phyloP scores from a whole-genome alignment of 352 stramenopile genomes.

The Pythium chondricola region DNA sequence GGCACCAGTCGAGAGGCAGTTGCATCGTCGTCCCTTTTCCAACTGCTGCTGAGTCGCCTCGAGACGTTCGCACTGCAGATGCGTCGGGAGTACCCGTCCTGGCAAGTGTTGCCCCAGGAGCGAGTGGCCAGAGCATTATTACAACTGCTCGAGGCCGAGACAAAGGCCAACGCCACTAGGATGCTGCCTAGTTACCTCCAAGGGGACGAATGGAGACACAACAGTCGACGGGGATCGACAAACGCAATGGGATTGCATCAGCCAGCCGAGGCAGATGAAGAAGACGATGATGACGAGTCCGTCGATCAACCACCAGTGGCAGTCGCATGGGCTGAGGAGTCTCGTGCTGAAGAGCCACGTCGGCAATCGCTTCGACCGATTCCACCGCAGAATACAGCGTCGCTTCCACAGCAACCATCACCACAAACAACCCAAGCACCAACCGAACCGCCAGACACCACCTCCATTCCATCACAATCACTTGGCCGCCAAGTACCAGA shows the following conservation, averaged over 20 bases:
- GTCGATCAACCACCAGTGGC: no score
- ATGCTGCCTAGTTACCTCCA: constrained; percentile 53
- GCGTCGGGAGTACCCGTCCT: constrained; percentile 29
- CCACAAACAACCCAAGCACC: no score
- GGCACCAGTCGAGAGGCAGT: constrained; percentile 17
- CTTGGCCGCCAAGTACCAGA: no score
- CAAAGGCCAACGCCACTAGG: constrained; percentile 35
- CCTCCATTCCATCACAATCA: no score
- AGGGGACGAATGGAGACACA: neutral
- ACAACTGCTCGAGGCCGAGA: constrained; percentile 53
- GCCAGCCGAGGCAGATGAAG: neutral
- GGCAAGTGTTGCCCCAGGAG: constrained; percentile 49
- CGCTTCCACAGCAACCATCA: no score
- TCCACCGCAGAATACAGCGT: no score
- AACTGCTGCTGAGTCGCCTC: constrained; percentile 44
- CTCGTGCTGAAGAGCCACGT: no score
- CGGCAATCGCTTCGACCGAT: no score
- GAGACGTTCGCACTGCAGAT: constrained; percentile 46
- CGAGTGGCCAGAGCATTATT: constrained; percentile 48
- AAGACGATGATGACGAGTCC: no score
- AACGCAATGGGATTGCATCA: constrained; percentile 1
- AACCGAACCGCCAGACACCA: no score
- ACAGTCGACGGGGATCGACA: neutral
- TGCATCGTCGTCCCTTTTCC: constrained; percentile 39
- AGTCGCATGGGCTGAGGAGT: no score